Conservation (phyloP, 192 early-diverging fungal species). For the Backusella sp. region DNA sequence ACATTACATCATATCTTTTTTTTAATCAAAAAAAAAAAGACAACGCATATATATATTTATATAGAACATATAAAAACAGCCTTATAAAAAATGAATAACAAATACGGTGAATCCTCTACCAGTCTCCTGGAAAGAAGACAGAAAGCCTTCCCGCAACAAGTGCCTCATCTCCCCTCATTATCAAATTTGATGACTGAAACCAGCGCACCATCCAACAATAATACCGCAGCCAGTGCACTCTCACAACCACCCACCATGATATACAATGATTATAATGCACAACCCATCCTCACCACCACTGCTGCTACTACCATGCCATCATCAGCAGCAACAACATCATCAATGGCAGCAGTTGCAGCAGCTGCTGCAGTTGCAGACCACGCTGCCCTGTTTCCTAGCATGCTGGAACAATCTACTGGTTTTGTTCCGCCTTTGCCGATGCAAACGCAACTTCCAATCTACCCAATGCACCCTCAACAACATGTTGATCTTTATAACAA, state of each 20-base stretch:
- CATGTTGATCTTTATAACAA: neutral
- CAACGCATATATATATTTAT: neutral
- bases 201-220: neutral
- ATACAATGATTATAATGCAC: slow-evolving; percentile 2
- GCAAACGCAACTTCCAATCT: neutral
- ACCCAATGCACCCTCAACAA: neutral
- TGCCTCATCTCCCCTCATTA: slow-evolving; percentile 16
- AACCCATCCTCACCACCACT: neutral
- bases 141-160: slow-evolving; percentile 1
- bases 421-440: neutral
- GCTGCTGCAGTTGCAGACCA: neutral
- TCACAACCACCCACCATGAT: neutral
- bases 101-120: slow-evolving; percentile 1
- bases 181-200: slow-evolving; percentile 13
- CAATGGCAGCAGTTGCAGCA: neutral
- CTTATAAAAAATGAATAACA: neutral
- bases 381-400: neutral
- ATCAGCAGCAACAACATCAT: neutral
- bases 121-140: slow-evolving; percentile 18
- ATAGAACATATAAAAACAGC: neutral
- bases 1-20: neutral
- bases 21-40: neutral
- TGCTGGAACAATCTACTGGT: neutral
- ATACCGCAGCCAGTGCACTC: neutral
- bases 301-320: neutral